Evolutionary conservation across 345 rosid species (phyloP).

Genomic region (Arabis hirsuta): DNA sequence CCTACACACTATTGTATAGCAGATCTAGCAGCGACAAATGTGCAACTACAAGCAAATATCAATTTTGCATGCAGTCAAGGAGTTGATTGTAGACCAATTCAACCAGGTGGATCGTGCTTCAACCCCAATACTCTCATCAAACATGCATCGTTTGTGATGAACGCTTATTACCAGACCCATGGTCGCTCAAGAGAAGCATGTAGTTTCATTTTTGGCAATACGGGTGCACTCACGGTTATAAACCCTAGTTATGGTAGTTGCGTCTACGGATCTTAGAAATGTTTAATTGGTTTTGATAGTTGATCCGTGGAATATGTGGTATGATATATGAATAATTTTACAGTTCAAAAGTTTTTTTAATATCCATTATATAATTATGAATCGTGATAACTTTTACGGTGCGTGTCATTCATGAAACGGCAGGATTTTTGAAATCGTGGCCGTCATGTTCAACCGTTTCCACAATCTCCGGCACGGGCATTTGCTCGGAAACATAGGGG

Average conservation of each 20-base stretch:
- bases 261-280: not conserved
- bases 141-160: slow-evolving; percentile 33
- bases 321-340: not conserved
- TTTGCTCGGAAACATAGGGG: too few species aligned
- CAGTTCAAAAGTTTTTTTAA: too few species aligned
- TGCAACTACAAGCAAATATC: slow-evolving; percentile 9
- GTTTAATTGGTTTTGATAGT: not conserved
- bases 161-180: slow-evolving; percentile 28
- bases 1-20: slow-evolving; percentile 26
- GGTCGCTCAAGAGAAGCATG: not conserved
- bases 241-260: slow-evolving; percentile 29
- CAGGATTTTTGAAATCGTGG: too few species aligned
- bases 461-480: too few species aligned
- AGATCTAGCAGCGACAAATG: not conserved
- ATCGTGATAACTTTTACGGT: too few species aligned
- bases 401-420: too few species aligned
- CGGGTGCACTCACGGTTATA: not conserved
- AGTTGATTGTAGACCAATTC: slow-evolving; percentile 25
- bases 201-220: not conserved
- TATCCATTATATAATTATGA: too few species aligned
- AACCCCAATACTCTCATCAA: slow-evolving; percentile 1
- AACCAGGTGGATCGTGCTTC: slow-evolving; percentile 23
- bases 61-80: slow-evolving; percentile 4
- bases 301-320: not conserved
- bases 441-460: too few species aligned